These are phyloP conservation scores for Phialocephala sp. DNA, from an alignment of 2,329 filamentous ascomycete species.

Conservation along the genomic window DNA sequence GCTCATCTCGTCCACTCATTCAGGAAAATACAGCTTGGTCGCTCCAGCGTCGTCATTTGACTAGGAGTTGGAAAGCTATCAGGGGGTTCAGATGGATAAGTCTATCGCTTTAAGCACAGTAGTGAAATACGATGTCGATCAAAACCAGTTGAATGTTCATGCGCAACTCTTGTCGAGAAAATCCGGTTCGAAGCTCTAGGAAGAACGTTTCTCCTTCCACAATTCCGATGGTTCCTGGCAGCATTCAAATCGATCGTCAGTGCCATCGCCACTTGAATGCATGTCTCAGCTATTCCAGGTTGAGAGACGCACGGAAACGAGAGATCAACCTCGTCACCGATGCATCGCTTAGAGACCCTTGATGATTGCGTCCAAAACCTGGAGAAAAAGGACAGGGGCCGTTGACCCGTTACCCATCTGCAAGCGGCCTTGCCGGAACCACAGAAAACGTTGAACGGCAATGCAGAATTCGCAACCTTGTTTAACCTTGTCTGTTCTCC, in stretches of 20 bases:
- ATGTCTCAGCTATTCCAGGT: constrained; percentile 31
- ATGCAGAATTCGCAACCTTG: constrained; percentile 1
- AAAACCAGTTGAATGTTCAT: constrained; percentile 22
- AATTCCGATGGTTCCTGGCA: constrained; percentile 27
- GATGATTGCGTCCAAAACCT: constrained; percentile 10
- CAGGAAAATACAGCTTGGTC: constrained; percentile 14
- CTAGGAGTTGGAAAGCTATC: constrained; percentile 1
- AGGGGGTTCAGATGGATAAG: constrained; percentile 1
- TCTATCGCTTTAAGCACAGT: background rate
- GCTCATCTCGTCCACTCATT: constrained; percentile 15
- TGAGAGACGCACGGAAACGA: constrained; percentile 17
- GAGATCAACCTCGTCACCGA: constrained; percentile 26
- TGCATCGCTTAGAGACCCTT: constrained; percentile 21
- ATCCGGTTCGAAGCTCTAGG: constrained; percentile 4
- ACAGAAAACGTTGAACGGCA: constrained; percentile 6
- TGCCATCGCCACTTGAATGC: constrained; percentile 23
- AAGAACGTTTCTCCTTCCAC: constrained; percentile 17
- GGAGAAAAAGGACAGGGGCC: constrained; percentile 18
- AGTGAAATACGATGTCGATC: constrained; percentile 28
- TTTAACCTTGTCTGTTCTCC: background rate
- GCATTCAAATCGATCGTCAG: constrained; percentile 19
- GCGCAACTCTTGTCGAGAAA: constrained; percentile 13
- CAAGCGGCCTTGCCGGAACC: background rate
- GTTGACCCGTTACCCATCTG: constrained; percentile 7
- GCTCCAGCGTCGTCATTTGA: constrained; percentile 25